Base-by-base conservation (phyloP, 116 monocot genomes). In the Thalassia testudinum region DNA sequence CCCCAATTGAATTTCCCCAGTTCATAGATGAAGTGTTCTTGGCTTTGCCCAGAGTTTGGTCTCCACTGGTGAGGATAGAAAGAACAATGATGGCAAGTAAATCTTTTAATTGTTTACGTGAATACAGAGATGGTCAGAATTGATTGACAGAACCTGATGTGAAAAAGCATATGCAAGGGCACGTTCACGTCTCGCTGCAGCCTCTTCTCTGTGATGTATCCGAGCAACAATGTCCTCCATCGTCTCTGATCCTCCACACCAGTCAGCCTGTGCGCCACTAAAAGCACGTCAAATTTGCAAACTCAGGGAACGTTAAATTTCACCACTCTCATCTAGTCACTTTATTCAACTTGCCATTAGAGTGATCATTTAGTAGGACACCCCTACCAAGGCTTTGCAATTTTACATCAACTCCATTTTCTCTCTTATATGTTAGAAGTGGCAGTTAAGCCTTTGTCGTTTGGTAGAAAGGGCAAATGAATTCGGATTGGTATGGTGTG, bases 141-240 rank as follows among this genome's bases (percentile, higher is more conserved):
- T 53, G 6, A 12, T 19, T 2, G 47, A 30, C 59, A 37, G n/a
- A 18, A 86, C 92, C 82, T 86, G 92, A 66, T 92, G 92, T 38
- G 79, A 75, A 40, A 87, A 83, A 43, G 87, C 84, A 70, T 93
- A 87, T 21, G 87, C 81, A 83, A 87, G 72, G 58, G 80, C 81
- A 30, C 84, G 72, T 47, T 93, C 93, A 34, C 87, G 83, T 71
- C 87, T 93, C 23, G 78, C 68, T 12, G 83, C 69, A 24, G 87
- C 87, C 72, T 84, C 84, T 73, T 87, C 84, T 53, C 81, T 81
- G 54, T 87, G 80, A 49, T 80, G 73, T 47, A 83, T 74, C 63
- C 72, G 70, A 19, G 73, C 34, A 19, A 81, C 49, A 24, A 81
- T 73, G 55, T 78, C 81, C 22, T 81, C 78, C 74, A 73, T 93